Evolutionary conservation across 2,329 filamentous ascomycete genomes (phyloP).

Genomic region (Macrophomina tecta): DNA sequence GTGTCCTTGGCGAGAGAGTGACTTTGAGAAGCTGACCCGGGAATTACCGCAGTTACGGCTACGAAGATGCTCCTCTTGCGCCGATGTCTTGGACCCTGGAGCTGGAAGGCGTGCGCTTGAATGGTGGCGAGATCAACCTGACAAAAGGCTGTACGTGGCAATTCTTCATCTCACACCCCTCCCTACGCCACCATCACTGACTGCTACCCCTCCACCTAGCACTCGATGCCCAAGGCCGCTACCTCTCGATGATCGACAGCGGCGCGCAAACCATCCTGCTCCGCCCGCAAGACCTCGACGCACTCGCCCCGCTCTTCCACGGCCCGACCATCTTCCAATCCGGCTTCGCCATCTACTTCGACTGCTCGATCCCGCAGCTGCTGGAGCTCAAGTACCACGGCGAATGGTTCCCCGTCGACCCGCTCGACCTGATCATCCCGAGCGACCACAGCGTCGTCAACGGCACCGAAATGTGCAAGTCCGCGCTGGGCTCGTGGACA

Average conservation of each 20-base stretch:
- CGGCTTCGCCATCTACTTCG: slow-evolving; percentile 11
- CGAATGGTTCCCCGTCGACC: slow-evolving; percentile 13
- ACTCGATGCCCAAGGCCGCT: slow-evolving; percentile 11
- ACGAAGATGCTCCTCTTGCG: background rate
- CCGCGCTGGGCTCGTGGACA: slow-evolving; percentile 11
- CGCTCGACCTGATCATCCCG: slow-evolving; percentile 16
- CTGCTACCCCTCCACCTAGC: background rate
- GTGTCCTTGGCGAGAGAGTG: too few relatives aligned
- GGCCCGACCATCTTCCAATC: slow-evolving; percentile 7
- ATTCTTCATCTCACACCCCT: background rate
- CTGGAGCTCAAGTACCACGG: slow-evolving; percentile 14
- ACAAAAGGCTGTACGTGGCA: background rate
- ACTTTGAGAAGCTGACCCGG: background rate
- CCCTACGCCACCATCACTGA: background rate
- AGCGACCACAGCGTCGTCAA: slow-evolving; percentile 2
- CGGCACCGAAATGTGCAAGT: slow-evolving; percentile 14
- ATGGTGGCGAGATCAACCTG: slow-evolving; percentile 14
- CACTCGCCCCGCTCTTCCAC: slow-evolving; percentile 2
- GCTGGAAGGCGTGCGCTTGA: slow-evolving; percentile 9
- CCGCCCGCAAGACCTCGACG: background rate
- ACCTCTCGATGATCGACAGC: background rate
- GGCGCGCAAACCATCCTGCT: slow-evolving; percentile 7
- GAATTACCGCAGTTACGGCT: background rate
- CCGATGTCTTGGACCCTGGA: background rate
- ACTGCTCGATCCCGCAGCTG: slow-evolving; percentile 7